Base-by-base conservation (phyloP, 2,329 filamentous ascomycete genomes). In the Aspergillus pseudonomiae region DNA sequence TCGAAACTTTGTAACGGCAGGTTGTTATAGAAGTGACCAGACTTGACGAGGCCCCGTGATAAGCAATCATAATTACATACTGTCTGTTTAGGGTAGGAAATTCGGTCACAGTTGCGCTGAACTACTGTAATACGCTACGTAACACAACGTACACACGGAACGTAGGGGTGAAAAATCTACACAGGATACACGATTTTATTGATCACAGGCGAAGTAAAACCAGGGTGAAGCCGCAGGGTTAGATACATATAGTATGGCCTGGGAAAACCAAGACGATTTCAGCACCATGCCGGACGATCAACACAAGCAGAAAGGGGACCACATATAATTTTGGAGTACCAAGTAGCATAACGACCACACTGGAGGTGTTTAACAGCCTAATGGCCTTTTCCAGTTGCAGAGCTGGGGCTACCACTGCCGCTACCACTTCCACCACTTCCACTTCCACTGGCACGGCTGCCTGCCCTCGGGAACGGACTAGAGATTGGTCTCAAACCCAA, bases 391-490 rank as follows among this genome's bases (percentile, higher is more conserved):
- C 75, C 77, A 59, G 72, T 73, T 19, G 70, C 70, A 64, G 78
- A 80, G 63, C 72, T 73, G 28, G 79, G 79, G 68, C 79, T 81
- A 60, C 74, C 77, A 63, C 73, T 78, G 56, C 77, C 77, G 68
- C 79, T 80, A 46, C 75, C 77, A 59, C 76, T 72, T 71, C 80
- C 73, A 71, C 82, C 65, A 73, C 80, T 79, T 66, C 81, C 75
- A 74, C 74, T 73, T 54, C 82, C 82, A 66, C 83, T 85, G 57
- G 79, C 81, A 64, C 82, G 80, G 71, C 82, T 85, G 57, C 78
- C 81, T 41, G 73, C 75, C 68, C 77, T 73, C 39, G 74, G 75
- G 58, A 78, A 79, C 52, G 79, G 75, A 46, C 77, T 80, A 57
- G 77, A 68, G 59, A 72, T 73, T 21, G 74, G 75, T 62, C 74